Evolutionary conservation across 2,329 filamentous ascomycete species (phyloP).

Genomic region (Didymella keratinophila): DNA sequence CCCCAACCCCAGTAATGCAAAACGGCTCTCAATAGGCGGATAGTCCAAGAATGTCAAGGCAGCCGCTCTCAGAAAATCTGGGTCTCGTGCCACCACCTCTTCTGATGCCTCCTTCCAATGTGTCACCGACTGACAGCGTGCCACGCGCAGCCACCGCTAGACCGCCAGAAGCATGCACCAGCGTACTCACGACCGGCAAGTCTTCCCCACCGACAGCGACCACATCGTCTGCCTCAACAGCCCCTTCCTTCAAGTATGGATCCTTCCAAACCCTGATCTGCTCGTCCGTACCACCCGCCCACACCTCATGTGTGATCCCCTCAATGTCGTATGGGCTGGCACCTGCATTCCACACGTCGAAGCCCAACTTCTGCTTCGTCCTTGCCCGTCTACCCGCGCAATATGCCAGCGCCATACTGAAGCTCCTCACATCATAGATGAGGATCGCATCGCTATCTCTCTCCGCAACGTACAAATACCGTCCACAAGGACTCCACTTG

Average conservation of each 20-base stretch:
- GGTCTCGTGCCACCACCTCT: slow-evolving; percentile 26
- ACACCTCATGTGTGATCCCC: slow-evolving; percentile 59
- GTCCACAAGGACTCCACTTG: slow-evolving; percentile 65
- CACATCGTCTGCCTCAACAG: slow-evolving; percentile 49
- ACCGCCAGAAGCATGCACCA: slow-evolving; percentile 36
- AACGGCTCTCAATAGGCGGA: slow-evolving; percentile 10
- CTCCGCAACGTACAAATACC: slow-evolving; percentile 67
- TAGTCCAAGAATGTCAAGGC: slow-evolving; percentile 37
- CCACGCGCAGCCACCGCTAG: slow-evolving; percentile 40
- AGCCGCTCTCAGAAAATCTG: slow-evolving; percentile 31
- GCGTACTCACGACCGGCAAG: slow-evolving; percentile 32
- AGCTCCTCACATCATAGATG: slow-evolving; percentile 67
- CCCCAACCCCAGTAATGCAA: no score
- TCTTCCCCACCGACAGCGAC: slow-evolving; percentile 24
- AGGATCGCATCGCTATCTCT: slow-evolving; percentile 63
- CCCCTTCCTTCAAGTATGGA: slow-evolving; percentile 40
- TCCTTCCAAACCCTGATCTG: slow-evolving; percentile 54
- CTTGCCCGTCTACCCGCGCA: slow-evolving; percentile 53
- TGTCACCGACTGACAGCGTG: slow-evolving; percentile 9
- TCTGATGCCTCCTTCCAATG: not conserved
- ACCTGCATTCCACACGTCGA: slow-evolving; percentile 57
- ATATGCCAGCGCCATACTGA: slow-evolving; percentile 59
- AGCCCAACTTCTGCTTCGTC: slow-evolving; percentile 64
- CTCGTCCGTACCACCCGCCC: slow-evolving; percentile 67
- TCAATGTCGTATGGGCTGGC: slow-evolving; percentile 33